These are phyloP conservation scores for Santalum album DNA, from an alignment of 164 flowering plant genomes.

Conservation along the genomic window DNA sequence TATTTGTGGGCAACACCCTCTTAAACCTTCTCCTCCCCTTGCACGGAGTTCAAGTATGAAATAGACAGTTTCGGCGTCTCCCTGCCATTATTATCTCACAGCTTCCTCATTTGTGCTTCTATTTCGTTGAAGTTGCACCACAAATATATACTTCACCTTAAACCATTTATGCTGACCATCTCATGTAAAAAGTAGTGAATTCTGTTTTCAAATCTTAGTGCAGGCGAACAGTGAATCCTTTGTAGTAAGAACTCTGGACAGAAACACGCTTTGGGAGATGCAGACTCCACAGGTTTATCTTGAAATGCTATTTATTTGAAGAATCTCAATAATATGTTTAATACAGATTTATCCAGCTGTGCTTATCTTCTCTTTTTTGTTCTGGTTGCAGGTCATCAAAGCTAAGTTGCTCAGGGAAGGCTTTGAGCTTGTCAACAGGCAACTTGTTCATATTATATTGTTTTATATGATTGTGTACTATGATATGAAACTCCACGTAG, in stretches of 20 bases:
- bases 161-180: not conserved
- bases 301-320: not conserved
- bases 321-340: too few relatives aligned
- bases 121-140: too few relatives aligned
- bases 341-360: not conserved
- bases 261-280: constrained; percentile 97
- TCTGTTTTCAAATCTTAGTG: constrained; percentile 11
- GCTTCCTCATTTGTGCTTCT: too few relatives aligned
- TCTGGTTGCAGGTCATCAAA: constrained; percentile 48
- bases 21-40: too few relatives aligned
- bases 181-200: not conserved
- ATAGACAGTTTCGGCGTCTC: too few relatives aligned
- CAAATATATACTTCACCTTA: too few relatives aligned
- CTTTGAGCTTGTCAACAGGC: constrained; percentile 76
- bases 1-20: too few relatives aligned
- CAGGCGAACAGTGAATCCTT: constrained; percentile 78
- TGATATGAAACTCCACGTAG: not conserved
- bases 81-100: too few relatives aligned
- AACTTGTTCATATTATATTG: constrained; percentile 2
- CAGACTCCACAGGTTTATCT: constrained; percentile 84
- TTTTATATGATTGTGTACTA: not conserved
- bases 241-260: constrained; percentile 77
- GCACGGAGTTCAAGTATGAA: too few relatives aligned
- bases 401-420: constrained; percentile 67
- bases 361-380: not conserved